Percentiles rank a stretch among this genome's conserved stretches.
Conservation (phyloP, 2,329 filamentous ascomycete species). For the Penicillium sp. region DNA sequence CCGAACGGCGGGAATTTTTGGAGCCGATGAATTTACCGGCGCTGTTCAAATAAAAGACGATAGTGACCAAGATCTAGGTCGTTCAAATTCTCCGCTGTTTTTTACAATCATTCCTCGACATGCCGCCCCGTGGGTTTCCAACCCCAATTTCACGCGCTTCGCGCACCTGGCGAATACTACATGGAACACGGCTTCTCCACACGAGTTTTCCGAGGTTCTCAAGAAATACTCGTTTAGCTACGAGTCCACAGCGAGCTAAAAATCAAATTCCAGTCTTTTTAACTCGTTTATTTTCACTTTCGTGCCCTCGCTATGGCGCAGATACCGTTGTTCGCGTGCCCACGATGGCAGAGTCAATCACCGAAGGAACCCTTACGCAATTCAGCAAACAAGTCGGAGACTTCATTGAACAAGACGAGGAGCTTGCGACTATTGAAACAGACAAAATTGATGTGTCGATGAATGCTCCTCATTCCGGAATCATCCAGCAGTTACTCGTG, state of each 20-base stretch:
- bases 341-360: conserved; percentile 75
- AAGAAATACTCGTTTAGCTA: background rate
- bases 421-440: conserved; percentile 95
- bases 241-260: background rate
- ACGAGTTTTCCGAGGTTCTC: background rate
- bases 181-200: background rate
- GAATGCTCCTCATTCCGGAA: conserved; percentile 86
- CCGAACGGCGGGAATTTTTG: background rate
- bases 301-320: background rate
- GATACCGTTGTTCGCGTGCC: background rate
- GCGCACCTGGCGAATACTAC: background rate
- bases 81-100: background rate
- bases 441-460: conserved; percentile 97
- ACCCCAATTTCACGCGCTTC: background rate
- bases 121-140: background rate
- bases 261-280: background rate
- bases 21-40: background rate
- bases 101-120: background rate
- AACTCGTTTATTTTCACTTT: background rate
- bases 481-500: conserved; percentile 84
- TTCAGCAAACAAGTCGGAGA: conserved; percentile 89
- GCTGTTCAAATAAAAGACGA: background rate
- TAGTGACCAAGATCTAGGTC: background rate
- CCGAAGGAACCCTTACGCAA: conserved; percentile 89
- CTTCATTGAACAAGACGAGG: conserved; percentile 88